A percentile compares a stretch with the other conserved stretches of the same genome.
Conservation (phyloP, 495 filamentous ascomycete genomes). For the Cercophora newfieldiana region DNA sequence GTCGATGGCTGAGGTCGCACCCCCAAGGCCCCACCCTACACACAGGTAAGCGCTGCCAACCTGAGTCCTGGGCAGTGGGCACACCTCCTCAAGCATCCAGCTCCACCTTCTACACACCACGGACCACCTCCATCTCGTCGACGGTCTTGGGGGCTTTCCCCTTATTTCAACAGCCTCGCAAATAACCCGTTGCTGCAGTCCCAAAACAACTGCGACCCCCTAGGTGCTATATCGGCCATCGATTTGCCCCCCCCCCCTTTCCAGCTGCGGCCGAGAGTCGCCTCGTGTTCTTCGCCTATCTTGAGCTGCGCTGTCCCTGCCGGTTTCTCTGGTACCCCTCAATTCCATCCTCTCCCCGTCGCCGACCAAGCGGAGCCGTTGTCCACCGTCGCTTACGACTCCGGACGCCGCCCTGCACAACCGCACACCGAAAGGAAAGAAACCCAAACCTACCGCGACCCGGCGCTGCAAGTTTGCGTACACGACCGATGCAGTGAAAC, state of each 20-base stretch:
- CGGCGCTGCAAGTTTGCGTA: conserved; percentile 8
- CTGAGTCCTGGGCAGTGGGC: background rate
- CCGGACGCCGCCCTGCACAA: conserved; percentile 1
- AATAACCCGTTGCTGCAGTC: conserved; percentile 2
- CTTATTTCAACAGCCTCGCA: conserved; percentile 12
- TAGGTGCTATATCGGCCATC: no score
- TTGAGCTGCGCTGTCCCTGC: background rate
- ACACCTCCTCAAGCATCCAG: background rate
- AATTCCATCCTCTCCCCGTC: background rate
- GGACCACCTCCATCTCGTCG: conserved; percentile 17
- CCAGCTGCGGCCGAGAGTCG: background rate
- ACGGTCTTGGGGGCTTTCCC: conserved; percentile 1
- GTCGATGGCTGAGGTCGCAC: conserved; percentile 2
- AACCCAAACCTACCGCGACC: conserved; percentile 1
- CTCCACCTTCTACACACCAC: conserved; percentile 11
- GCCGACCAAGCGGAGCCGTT: background rate
- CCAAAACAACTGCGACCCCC: conserved; percentile 5
- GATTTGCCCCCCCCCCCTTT: background rate
- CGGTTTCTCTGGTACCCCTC: conserved; percentile 20
- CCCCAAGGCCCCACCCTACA: background rate
- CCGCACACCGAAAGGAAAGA: conserved; percentile 1
- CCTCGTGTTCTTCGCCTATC: background rate
- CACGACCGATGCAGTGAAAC: conserved; percentile 18
- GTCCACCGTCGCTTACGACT: background rate
- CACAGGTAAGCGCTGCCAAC: background rate